These are phyloP conservation scores for Solanum bulbocastanum DNA, from an alignment of 257 asterid species.

Conservation along the genomic window DNA sequence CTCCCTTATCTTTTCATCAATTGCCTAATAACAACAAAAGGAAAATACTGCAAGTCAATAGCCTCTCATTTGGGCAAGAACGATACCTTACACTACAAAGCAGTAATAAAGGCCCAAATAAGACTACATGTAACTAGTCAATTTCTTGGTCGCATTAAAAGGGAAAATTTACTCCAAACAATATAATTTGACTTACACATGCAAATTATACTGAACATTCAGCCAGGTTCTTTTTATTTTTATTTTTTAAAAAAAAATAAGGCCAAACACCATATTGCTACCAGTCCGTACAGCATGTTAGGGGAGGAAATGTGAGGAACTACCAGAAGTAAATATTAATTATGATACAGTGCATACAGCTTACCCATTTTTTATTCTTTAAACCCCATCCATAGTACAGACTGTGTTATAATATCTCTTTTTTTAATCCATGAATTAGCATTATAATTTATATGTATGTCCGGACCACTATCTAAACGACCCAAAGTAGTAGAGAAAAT, in stretches of 20 bases:
- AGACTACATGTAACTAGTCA: neutral
- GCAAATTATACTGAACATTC: neutral
- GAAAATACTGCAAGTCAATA: neutral
- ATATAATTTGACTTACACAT: neutral
- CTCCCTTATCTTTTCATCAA: slow-evolving; percentile 92
- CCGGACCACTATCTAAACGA: neutral
- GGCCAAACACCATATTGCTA: neutral
- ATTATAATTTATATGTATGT: neutral
- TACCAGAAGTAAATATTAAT: neutral
- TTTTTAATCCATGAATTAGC: neutral
- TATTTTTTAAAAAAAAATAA: neutral
- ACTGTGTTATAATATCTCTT: neutral
- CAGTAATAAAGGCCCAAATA: neutral
- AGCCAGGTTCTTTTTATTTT: neutral
- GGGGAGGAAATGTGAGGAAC: neutral
- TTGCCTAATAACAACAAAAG: slow-evolving; percentile 48
- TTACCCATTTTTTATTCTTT: neutral
- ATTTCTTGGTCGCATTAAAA: neutral
- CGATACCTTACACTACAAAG: neutral
- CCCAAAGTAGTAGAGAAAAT: neutral
- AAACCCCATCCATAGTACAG: neutral
- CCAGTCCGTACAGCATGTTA: neutral
- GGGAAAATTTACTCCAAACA: neutral
- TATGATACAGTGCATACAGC: neutral
- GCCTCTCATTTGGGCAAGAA: neutral